Percentiles rank a stretch among this genome's conserved stretches.
phyloP scores from a whole-genome alignment of 192 early-diverging fungal genomes.

The Kickxella alabastrina region DNA sequence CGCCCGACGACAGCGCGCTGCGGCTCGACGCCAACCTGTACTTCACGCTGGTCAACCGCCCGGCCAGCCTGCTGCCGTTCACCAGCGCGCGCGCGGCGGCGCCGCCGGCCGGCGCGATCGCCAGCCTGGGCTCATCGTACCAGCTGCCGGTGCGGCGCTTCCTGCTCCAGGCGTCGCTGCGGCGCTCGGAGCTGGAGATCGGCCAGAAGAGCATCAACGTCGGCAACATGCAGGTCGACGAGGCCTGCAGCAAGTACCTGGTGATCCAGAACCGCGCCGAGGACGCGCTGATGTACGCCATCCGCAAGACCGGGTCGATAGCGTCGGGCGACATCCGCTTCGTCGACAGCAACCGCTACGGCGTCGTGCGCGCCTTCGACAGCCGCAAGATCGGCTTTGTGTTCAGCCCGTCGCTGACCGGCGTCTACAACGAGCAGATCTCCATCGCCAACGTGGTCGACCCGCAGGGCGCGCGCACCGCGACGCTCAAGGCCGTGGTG shows the following conservation, averaged over 20 bases:
- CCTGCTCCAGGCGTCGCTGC: conserved; percentile 80
- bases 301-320: conserved; percentile 93
- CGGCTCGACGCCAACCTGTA: conserved; percentile 66
- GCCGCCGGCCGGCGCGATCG: background rate
- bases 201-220: conserved; percentile 98
- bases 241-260: conserved; percentile 71
- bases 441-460: conserved; percentile 88
- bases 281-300: conserved; percentile 82
- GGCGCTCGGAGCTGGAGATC: conserved; percentile 82
- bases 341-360: conserved; percentile 72
- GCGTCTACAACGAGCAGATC: conserved; percentile 80
- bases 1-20: background rate
- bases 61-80: conserved; percentile 74
- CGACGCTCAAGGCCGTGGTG: conserved; percentile 87
- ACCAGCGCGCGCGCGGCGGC: conserved; percentile 52
- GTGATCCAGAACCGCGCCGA: conserved; percentile 91
- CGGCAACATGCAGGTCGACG: conserved; percentile 83
- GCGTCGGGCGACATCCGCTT: conserved; percentile 81
- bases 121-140: conserved; percentile 15
- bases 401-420: conserved; percentile 88
- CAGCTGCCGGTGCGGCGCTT: conserved; percentile 81
- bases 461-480: conserved; percentile 68
- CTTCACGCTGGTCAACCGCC: conserved; percentile 81
- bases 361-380: conserved; percentile 85
- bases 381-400: conserved; percentile 91